A percentile compares a stretch with the other conserved stretches of the same genome.
Conservation (phyloP, 1,139 yeast genomes). For the Arxiozyma telluris region DNA sequence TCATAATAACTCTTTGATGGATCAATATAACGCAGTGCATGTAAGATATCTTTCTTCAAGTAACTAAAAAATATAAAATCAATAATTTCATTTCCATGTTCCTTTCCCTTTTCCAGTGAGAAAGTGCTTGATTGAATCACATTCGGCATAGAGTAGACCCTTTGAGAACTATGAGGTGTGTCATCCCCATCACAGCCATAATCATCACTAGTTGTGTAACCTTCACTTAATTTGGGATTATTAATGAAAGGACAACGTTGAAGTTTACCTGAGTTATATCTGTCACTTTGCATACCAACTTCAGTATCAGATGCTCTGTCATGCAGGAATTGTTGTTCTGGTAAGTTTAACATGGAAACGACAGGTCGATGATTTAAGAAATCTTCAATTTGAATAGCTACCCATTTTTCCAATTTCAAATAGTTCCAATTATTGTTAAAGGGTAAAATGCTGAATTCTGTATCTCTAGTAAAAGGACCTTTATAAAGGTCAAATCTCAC, state of each 20-base stretch:
- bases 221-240: constrained; percentile 32
- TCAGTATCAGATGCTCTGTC: background rate
- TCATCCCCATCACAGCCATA: constrained; percentile 84
- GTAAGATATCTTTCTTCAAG: constrained; percentile 50
- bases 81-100: constrained; percentile 30
- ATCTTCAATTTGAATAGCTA: constrained; percentile 26
- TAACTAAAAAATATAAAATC: constrained; percentile 77
- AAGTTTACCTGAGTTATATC: background rate
- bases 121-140: constrained; percentile 46
- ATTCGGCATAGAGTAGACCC: constrained; percentile 58
- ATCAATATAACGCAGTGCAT: constrained; percentile 41
- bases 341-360: constrained; percentile 16
- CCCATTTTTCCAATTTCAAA: constrained; percentile 26
- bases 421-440: constrained; percentile 67
- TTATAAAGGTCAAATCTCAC: constrained; percentile 79
- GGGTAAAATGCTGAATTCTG: constrained; percentile 79
- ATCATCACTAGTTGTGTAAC: constrained; percentile 79
- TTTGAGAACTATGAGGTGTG: constrained; percentile 60
- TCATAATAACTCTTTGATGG: constrained; percentile 15
- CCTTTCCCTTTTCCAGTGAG: constrained; percentile 20
- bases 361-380: constrained; percentile 25
- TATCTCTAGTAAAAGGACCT: constrained; percentile 76
- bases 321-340: constrained; percentile 6
- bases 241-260: constrained; percentile 25
- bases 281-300: background rate